A percentile compares a stretch with the other conserved stretches of the same genome.
These are phyloP conservation scores for Eragrostis curvula DNA, from an alignment of 176 grass and related monocot species.

Conservation along the genomic window DNA sequence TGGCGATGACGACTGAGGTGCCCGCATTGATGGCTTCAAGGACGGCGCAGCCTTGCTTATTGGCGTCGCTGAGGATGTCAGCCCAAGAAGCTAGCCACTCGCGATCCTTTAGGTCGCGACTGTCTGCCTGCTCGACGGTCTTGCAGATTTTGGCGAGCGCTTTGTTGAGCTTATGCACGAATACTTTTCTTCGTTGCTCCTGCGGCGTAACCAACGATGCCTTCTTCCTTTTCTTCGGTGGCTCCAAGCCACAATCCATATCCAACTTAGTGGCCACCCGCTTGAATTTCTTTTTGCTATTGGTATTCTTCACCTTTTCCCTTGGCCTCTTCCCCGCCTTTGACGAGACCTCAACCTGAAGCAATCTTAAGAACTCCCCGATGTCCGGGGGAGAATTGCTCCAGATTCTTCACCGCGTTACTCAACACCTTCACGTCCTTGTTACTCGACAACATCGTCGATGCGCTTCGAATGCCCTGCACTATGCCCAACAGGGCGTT, in stretches of 20 bases:
- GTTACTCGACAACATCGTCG: constrained; percentile 10
- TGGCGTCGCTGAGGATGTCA: constrained; percentile 9
- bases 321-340: neutral
- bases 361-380: constrained; percentile 30
- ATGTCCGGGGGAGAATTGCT: neutral
- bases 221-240: too few species aligned
- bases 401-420: neutral
- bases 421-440: neutral
- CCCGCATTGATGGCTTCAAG: neutral
- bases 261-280: too few species aligned
- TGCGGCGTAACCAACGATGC: neutral
- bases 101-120: neutral
- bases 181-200: neutral
- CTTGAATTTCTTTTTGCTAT: neutral
- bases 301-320: neutral
- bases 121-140: neutral
- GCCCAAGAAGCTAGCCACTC: neutral
- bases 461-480: neutral
- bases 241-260: too few species aligned
- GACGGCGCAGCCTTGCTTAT: neutral
- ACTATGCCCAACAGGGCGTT: neutral
- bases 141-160: neutral
- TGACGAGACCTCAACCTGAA: constrained; percentile 1
- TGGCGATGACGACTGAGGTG: neutral
- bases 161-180: neutral